A percentile compares a stretch with the other conserved stretches of the same genome.
Conservation (phyloP, 2,329 filamentous ascomycete species). For the Pseudogymnoascus sp. region DNA sequence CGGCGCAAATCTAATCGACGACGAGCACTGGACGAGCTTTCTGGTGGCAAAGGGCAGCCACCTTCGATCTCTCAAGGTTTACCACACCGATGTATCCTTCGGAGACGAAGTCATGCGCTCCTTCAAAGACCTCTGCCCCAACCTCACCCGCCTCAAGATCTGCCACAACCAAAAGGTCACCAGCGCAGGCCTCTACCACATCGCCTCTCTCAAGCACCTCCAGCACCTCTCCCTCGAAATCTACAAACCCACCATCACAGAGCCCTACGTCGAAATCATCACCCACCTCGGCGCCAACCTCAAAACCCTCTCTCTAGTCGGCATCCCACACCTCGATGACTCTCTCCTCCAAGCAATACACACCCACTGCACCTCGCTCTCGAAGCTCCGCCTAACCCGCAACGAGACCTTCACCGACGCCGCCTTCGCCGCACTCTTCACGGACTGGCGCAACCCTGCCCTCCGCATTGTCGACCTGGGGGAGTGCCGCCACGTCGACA, state of each 20-base stretch:
- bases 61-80: slow-evolving; percentile 65
- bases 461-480: slow-evolving; percentile 66
- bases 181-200: slow-evolving; percentile 53
- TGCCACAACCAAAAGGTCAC: slow-evolving; percentile 70
- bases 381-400: slow-evolving; percentile 73
- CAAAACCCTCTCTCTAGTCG: slow-evolving; percentile 68
- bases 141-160: slow-evolving; percentile 68
- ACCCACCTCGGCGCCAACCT: slow-evolving; percentile 54
- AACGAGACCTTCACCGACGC: slow-evolving; percentile 68
- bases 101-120: slow-evolving; percentile 57
- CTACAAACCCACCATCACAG: slow-evolving; percentile 44
- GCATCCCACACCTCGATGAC: slow-evolving; percentile 59
- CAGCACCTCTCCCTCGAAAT: slow-evolving; percentile 69
- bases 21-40: slow-evolving; percentile 64
- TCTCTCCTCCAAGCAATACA: slow-evolving; percentile 63
- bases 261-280: slow-evolving; percentile 53
- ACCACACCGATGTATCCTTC: slow-evolving; percentile 76
- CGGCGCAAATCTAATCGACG: slow-evolving; percentile 73
- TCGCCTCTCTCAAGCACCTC: slow-evolving; percentile 54
- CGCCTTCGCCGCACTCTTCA: slow-evolving; percentile 66
- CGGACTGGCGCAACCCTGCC: slow-evolving; percentile 63
- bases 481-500: slow-evolving; percentile 69
- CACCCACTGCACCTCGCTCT: slow-evolving; percentile 55
- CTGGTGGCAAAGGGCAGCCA: slow-evolving; percentile 56
- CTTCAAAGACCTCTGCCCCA: slow-evolving; percentile 57